These are phyloP conservation scores for Coemansia sp. DNA, from an alignment of 192 early-diverging fungal genomes.

Conservation along the genomic window DNA sequence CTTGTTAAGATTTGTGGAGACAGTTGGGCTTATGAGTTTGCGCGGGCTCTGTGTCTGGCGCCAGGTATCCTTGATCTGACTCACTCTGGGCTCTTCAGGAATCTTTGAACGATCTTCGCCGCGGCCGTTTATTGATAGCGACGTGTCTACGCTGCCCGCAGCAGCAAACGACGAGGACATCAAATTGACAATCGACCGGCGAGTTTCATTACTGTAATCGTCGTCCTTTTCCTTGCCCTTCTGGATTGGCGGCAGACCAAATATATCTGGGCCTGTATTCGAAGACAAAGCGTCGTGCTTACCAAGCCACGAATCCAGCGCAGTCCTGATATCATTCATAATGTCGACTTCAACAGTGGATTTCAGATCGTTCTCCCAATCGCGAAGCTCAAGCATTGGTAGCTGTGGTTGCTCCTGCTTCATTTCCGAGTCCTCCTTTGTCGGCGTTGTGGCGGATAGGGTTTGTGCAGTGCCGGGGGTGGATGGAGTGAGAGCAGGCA, in stretches of 20 bases:
- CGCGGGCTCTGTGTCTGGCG: slow-evolving; percentile 36
- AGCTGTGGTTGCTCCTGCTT: slow-evolving; percentile 20
- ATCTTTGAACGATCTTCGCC: neutral
- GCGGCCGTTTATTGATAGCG: slow-evolving; percentile 12
- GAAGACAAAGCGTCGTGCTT: slow-evolving; percentile 15
- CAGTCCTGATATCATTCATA: slow-evolving; percentile 42
- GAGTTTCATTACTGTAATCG: slow-evolving; percentile 6
- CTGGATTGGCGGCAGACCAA: neutral
- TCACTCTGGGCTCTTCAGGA: slow-evolving; percentile 16
- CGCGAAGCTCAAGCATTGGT: slow-evolving; percentile 45
- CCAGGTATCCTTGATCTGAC: slow-evolving; percentile 36
- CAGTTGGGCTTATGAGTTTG: slow-evolving; percentile 29
- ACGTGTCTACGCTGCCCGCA: slow-evolving; percentile 17
- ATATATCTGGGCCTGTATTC: neutral
- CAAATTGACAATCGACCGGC: slow-evolving; percentile 20
- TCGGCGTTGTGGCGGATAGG: neutral
- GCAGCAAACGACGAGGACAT: slow-evolving; percentile 27
- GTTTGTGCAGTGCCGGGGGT: slow-evolving; percentile 12
- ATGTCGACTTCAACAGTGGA: slow-evolving; percentile 41
- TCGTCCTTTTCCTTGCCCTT: neutral
- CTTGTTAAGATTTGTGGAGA: slow-evolving; percentile 26
- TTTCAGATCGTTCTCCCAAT: slow-evolving; percentile 47
- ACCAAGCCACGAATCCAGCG: slow-evolving; percentile 48
- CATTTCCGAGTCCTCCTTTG: slow-evolving; percentile 10
- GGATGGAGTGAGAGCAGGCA: slow-evolving; percentile 8